Evolutionary conservation across 129 eudicot genomes (phyloP), one percentile per base, ranked within the genome.

Genomic region (Heracleum sosnowskyi): DNA sequence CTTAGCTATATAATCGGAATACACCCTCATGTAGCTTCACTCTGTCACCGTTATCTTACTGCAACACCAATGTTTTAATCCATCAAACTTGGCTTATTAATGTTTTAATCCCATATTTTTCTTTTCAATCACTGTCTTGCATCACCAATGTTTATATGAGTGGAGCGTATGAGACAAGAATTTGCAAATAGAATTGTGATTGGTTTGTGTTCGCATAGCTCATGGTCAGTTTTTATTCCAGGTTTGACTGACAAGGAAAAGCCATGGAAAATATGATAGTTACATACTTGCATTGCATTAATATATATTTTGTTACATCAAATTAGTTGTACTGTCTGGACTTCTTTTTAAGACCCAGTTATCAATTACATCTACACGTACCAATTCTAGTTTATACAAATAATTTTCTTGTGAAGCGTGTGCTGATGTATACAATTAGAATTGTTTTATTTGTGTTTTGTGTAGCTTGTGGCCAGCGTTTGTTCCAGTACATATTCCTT

Each of bases 381-480:
- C 40, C 18, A 20, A n/a, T 4, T 60, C 62, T 60, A 11, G 51
- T 57, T 26, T 69, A 73, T 55, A 72, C 29, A 39, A 71, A 0
- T 2, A 13, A 15, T 33, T 28, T 28, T 26, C 31, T 73, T 64
- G 51, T 62, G 26, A 47, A 42, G 36, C 63, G 5, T 60, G 34
- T 12, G 7, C 28, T 31, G 12, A 71, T 28, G 51, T 51, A 77
- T 76, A 24, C 37, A 71, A 60, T 33, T 82, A 28, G 77, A 18
- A 46, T 45, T 84, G 85, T 75, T 82, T 79, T 7, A 41, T 60
- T 20, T 77, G 78, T 51, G 84, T 60, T 46, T 75, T 41, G 2
- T 89, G 87, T 86, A 95, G 98, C 81, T 77, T 91, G 86, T 95
- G 98, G 98, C 98, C 98, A 84, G 98, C 98, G 60, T 95, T 95